Evolutionary conservation across 148 eudicot species (phyloP), one percentile per base, ranked within the genome.

Genomic region (Silene conica): DNA sequence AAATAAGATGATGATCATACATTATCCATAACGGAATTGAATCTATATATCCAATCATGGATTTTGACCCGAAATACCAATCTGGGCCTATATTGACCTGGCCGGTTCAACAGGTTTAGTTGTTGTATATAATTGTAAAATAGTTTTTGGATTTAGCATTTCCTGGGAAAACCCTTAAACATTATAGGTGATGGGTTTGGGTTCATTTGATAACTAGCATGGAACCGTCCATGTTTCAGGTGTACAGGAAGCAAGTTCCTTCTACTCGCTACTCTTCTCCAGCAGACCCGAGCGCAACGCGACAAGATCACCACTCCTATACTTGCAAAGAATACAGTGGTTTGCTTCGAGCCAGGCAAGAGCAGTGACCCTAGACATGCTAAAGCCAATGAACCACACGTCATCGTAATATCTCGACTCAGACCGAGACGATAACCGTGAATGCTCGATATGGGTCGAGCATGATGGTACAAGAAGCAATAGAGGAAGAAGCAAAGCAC

Each of bases 401-500:
- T 34, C 25, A 1, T 9, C 15, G 16, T 57, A 0, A 57, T 58
- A 1, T 7, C 52, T n/a, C 25, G 73, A 28, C 8, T 15, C 13
- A 55, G 22, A 15, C 14, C 20, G 20, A 7, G 21, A 7, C n/a
- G 15, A 26, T 14, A 18, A 8, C 26, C 3, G 19, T 14, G 43
- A 54, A 22, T 5, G 2, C 26, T 56, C 4, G 64, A 31, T 34
- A 34, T 9, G 26, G 13, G 41, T 1, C 28, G 26, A 21, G 71
- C 26, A 45, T 20, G 3, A 45, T 12, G 31, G 25, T 61, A 43
- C 16, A 46, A 62, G 46, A 20, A 38, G 48, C 50, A 72, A 19
- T 72, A 72, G 66, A 72, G 74, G 74, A 72, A 72, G n/a, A 72
- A 59, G 66, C 54, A 34, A 0, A 73, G 22, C 4, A 73, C 18